Evolutionary conservation across 2,329 filamentous ascomycete species (phyloP).

Genomic region (Fusarium pseudonygamai): DNA sequence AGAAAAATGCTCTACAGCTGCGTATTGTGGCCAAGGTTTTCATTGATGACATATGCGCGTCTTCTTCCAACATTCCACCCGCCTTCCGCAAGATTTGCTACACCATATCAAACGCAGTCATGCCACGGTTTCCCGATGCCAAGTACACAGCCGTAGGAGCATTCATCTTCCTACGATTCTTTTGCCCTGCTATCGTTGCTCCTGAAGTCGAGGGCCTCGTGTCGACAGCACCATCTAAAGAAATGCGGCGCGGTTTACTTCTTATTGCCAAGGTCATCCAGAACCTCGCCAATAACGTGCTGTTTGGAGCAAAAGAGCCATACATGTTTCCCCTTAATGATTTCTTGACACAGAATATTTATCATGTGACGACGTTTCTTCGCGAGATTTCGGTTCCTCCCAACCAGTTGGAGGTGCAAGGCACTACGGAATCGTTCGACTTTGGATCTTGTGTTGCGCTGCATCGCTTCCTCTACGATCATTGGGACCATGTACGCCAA

Average conservation of each 20-base stretch:
- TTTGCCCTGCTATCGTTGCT: constrained; percentile 76
- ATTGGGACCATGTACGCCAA: constrained; percentile 76
- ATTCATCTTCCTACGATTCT: constrained; percentile 77
- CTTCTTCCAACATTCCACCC: constrained; percentile 67
- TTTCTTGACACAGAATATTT: constrained; percentile 75
- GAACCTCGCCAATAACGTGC: constrained; percentile 76
- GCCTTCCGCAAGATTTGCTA: constrained; percentile 74
- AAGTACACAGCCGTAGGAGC: constrained; percentile 78
- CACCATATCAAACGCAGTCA: constrained; percentile 71
- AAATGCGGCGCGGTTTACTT: constrained; percentile 73
- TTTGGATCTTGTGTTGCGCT: constrained; percentile 77
- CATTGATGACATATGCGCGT: constrained; percentile 75
- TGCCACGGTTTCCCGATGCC: constrained; percentile 71
- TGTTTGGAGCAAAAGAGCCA: constrained; percentile 76
- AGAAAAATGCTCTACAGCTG: constrained; percentile 73
- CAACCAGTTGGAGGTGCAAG: constrained; percentile 53
- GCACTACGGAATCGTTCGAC: constrained; percentile 65
- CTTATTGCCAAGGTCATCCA: constrained; percentile 78
- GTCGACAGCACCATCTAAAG: constrained; percentile 68
- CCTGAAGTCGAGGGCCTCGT: constrained; percentile 75
- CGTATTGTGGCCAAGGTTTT: constrained; percentile 75
- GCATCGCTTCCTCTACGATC: constrained; percentile 75
- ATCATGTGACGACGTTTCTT: constrained; percentile 72
- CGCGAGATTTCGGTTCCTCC: constrained; percentile 72
- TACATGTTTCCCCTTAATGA: constrained; percentile 78